Conservation (phyloP, 106 monocot species). For the Gastrodia elata region DNA sequence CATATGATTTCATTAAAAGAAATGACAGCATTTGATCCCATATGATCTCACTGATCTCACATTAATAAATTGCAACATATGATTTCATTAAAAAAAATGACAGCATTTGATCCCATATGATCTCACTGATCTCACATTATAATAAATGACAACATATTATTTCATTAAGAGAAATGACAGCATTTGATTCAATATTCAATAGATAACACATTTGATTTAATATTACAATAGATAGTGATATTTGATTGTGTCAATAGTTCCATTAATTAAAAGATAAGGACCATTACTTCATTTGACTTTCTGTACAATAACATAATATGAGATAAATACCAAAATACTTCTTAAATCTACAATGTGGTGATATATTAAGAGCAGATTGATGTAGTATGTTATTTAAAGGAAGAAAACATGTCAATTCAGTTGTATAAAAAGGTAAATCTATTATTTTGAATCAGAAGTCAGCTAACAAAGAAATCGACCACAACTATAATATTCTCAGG, state of each 20-base stretch:
- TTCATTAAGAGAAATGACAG: no score
- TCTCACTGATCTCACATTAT: no score
- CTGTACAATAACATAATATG: neutral
- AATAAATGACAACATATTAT: no score
- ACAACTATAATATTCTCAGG: neutral
- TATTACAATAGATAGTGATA: no score
- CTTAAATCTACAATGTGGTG: neutral
- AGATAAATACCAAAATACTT: neutral
- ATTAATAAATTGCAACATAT: no score
- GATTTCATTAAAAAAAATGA: no score
- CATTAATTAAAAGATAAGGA: constrained; percentile 1
- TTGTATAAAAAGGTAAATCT: neutral
- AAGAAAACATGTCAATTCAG: neutral
- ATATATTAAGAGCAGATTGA: neutral
- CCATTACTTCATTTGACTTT: neutral
- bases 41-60: no score
- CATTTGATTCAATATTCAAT: no score
- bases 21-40: no score
- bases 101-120: no score
- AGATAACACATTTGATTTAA: no score
- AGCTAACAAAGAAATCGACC: neutral
- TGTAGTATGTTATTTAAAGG: neutral
- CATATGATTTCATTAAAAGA: no score
- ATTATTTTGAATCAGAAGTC: neutral
- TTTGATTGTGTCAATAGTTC: neutral